Base-by-base conservation (phyloP, 202 grass and related monocot genomes). In the Eragrostis tef region DNA sequence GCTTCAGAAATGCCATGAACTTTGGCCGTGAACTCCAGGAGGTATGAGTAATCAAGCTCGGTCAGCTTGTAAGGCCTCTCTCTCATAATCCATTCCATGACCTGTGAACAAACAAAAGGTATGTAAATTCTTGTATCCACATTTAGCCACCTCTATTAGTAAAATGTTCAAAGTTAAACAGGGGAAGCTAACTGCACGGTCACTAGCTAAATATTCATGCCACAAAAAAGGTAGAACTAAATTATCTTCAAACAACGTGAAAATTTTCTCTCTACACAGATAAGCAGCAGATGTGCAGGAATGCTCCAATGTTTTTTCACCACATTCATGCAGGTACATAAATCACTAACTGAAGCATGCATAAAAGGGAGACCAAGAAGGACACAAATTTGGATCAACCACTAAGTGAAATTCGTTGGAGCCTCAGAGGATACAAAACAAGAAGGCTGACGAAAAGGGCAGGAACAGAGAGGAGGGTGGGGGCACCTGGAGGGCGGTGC, bases 61-160 rank as follows among this genome's bases (percentile, higher is more conserved):
- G 74, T 85, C 47, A 98, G 75, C 87, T 95, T 95, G 86, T 98
- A 98, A 10, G 95, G 95, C 39, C 85, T 93, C 90, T 98, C 95
- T 79, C 90, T 90, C 57, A 95, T 85, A 31, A 98, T 86, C 95
- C 95, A 98, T 69, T 98, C 92, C 92, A 95, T 93, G 61, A 98
- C 87, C 95, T 98, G 79, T 41, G 4, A 44, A 39, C 31, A 34
- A 34, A 34, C 27, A 43, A 17, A 31, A n/a, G 20, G 31, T 1
- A 13, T 6, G 14, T 41, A 27, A 57, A 57, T 27, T 21, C 16
- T 67, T n/a, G 26, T 46, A 79, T 48, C 25, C 43, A 61, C 21
- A 24, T n/a, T 50, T 44, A 62, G 1, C 26, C 19, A 42, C 7
- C 7, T 27, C 11, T n/a, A 70, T 39, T 16, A 29, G 5, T 17